phyloP scores from a whole-genome alignment of 2,329 filamentous ascomycete species.

The Cladosporium sp. region DNA sequence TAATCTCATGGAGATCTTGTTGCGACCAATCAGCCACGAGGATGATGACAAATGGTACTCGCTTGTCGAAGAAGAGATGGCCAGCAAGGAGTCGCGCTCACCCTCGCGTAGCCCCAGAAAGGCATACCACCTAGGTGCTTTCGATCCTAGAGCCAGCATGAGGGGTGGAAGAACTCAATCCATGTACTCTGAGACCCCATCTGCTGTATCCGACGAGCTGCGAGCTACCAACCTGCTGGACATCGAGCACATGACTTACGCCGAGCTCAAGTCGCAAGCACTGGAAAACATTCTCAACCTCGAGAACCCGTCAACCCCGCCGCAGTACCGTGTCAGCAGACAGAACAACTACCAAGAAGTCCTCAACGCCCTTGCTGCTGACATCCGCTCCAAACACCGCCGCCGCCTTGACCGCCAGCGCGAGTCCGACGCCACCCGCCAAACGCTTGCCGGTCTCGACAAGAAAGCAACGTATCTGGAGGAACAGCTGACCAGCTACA shows the following conservation, averaged over 20 bases:
- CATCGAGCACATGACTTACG: slow-evolving; percentile 83
- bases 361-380: slow-evolving; percentile 93
- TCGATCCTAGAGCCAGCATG: slow-evolving; percentile 29
- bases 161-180: slow-evolving; percentile 27
- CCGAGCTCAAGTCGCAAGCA: slow-evolving; percentile 86
- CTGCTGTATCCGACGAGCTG: slow-evolving; percentile 30
- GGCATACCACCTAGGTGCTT: slow-evolving; percentile 17
- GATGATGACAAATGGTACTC: slow-evolving; percentile 86
- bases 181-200: slow-evolving; percentile 40
- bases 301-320: slow-evolving; percentile 58
- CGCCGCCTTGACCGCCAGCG: slow-evolving; percentile 86
- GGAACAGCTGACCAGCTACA: slow-evolving; percentile 93
- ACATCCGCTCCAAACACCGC: slow-evolving; percentile 95
- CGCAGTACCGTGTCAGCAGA: slow-evolving; percentile 69
- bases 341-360: slow-evolving; percentile 95
- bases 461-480: slow-evolving; percentile 91
- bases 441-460: slow-evolving; percentile 70
- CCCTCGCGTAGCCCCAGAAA: slow-evolving; percentile 17
- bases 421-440: slow-evolving; percentile 78
- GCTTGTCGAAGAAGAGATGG: slow-evolving; percentile 78
- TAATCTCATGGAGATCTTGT: slow-evolving; percentile 91
- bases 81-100: slow-evolving; percentile 29
- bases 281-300: slow-evolving; percentile 90
- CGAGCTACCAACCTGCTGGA: slow-evolving; percentile 60
- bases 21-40: slow-evolving; percentile 80